These are phyloP conservation scores for Syzygium oleosum DNA, from an alignment of 345 rosid genomes.

Conservation along the genomic window DNA sequence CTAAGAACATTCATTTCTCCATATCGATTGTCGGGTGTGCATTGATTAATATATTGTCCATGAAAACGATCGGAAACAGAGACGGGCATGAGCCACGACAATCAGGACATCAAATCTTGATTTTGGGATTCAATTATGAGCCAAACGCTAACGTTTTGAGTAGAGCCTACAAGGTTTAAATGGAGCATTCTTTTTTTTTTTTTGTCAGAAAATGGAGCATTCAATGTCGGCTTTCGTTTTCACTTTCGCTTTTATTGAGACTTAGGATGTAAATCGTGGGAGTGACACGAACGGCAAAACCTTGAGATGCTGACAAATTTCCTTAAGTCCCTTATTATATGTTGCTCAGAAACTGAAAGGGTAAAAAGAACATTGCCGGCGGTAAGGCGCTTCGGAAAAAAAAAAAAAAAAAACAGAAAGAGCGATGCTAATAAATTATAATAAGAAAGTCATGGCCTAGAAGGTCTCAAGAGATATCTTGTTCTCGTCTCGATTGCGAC, in stretches of 20 bases:
- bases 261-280: background rate
- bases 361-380: background rate
- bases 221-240: background rate
- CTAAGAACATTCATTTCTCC: background rate
- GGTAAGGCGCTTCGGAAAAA: background rate
- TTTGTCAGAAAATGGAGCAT: background rate
- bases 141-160: background rate
- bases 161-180: background rate
- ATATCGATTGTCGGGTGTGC: background rate
- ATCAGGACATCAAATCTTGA: background rate
- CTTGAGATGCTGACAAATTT: background rate
- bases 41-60: background rate
- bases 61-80: background rate
- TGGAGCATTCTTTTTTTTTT: background rate
- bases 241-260: background rate
- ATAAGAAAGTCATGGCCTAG: background rate
- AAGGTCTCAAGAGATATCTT: too few species aligned
- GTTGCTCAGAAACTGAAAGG: background rate
- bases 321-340: background rate
- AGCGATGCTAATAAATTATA: background rate
- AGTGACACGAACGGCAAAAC: background rate
- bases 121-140: background rate
- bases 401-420: background rate
- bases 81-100: background rate
- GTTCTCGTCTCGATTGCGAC: too few species aligned